A percentile compares a stretch with the other conserved stretches of the same genome.
Evolutionary conservation across 768 basidiomycete genomes (phyloP).

Genomic region (Boletus rubropictus): DNA sequence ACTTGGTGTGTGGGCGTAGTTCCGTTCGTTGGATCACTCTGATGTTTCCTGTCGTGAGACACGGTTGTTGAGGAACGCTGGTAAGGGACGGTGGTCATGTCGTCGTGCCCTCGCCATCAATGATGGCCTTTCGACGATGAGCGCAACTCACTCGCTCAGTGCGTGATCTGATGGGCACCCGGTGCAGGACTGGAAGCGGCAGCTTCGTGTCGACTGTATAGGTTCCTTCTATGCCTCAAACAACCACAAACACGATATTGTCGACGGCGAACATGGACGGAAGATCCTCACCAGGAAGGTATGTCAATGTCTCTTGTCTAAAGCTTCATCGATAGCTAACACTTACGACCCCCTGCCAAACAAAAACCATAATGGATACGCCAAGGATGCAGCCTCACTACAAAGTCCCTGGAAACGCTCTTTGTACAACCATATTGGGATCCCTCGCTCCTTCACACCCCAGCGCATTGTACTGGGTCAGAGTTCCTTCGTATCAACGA

Average conservation of each 20-base stretch:
- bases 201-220: constrained; percentile 32
- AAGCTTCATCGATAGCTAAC: too few species aligned
- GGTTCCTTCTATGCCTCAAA: constrained; percentile 10
- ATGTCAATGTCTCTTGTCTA: too few species aligned
- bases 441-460: too few species aligned
- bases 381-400: neutral
- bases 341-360: neutral
- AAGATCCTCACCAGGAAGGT: constrained; percentile 37
- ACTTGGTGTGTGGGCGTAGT: too few species aligned
- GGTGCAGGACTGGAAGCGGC: constrained; percentile 21
- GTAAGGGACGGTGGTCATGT: too few species aligned
- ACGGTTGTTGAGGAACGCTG: too few species aligned
- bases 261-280: constrained; percentile 20
- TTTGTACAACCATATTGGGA: neutral
- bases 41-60: neutral
- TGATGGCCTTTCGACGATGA: constrained; percentile 40
- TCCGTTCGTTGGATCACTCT: neutral
- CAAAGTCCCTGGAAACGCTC: neutral
- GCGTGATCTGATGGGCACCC: too few species aligned
- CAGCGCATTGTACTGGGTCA: neutral
- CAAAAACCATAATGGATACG: neutral
- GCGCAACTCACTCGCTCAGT: too few species aligned
- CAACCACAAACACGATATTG: constrained; percentile 5
- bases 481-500: neutral
- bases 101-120: constrained; percentile 24